phyloP scores from a whole-genome alignment of 306 rosid species.

The Lupinus albus region DNA sequence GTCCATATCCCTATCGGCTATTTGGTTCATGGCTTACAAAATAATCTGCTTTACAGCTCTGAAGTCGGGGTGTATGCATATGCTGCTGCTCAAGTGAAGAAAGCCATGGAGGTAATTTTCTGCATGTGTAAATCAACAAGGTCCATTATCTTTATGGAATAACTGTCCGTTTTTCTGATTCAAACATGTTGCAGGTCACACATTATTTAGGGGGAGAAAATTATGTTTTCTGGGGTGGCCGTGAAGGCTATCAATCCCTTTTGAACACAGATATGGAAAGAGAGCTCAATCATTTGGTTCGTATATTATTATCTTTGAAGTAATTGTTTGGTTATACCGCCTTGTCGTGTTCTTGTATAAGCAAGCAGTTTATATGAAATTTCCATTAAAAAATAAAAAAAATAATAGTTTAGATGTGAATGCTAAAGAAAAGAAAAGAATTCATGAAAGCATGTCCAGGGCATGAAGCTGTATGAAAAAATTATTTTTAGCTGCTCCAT shows the following conservation, averaged over 20 bases:
- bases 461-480: not conserved
- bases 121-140: constrained; percentile 26
- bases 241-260: constrained; percentile 92
- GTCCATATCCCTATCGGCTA: constrained; percentile 5
- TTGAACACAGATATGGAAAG: constrained; percentile 97
- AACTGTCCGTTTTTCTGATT: constrained; percentile 34
- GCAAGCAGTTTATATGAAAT: constrained; percentile 16
- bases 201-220: constrained; percentile 92
- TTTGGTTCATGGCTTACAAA: constrained; percentile 37
- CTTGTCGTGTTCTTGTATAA: not conserved
- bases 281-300: constrained; percentile 87
- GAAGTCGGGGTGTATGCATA: constrained; percentile 80
- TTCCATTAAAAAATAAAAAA: constrained; percentile 28
- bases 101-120: constrained; percentile 82
- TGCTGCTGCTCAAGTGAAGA: constrained; percentile 99
- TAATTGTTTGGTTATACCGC: constrained; percentile 4
- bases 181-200: constrained; percentile 66
- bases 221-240: constrained; percentile 98
- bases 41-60: constrained; percentile 60
- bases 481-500: not conserved
- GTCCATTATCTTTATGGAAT: constrained; percentile 4
- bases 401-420: constrained; percentile 16
- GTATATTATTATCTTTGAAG: constrained; percentile 27
- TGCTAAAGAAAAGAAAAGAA: not conserved
- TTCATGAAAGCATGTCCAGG: constrained; percentile 1